phyloP scores from a whole-genome alignment of 208 protist genomes.

The Leishmania braziliensis region DNA sequence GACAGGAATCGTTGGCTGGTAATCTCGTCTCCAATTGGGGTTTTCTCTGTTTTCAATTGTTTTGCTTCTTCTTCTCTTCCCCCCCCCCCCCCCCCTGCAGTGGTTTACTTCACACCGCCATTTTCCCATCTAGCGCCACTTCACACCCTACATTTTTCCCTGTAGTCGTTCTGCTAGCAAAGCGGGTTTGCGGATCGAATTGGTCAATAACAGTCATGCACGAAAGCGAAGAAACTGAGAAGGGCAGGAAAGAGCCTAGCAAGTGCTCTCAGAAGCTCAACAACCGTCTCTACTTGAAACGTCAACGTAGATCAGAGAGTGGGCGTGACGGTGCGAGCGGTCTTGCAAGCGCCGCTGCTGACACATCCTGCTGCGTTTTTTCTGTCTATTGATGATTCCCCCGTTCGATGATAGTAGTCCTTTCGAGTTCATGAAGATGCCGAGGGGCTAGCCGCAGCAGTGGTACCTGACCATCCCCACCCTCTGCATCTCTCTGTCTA shows the following conservation, averaged over 20 bases:
- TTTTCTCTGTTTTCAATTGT: neutral
- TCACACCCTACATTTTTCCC: neutral
- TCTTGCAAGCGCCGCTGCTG: neutral
- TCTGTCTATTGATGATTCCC: neutral
- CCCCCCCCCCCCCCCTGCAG: no score
- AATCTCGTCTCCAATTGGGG: neutral
- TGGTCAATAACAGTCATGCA: neutral
- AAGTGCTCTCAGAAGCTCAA: neutral
- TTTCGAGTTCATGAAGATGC: neutral
- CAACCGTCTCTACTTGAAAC: neutral
- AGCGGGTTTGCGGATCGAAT: neutral
- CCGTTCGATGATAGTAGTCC: neutral
- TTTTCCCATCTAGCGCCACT: neutral
- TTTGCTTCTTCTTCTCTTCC: neutral
- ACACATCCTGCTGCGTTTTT: neutral
- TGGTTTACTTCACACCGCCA: neutral
- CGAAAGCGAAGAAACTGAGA: neutral
- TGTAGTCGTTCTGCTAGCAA: neutral
- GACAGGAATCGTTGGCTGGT: neutral
- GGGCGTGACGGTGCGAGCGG: neutral
- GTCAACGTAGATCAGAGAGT: neutral
- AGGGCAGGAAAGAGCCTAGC: neutral
- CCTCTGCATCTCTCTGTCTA: neutral
- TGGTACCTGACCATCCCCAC: neutral
- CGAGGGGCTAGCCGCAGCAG: neutral